Percentiles rank a stretch among this genome's conserved stretches.
phyloP scores from a whole-genome alignment of 495 filamentous ascomycete genomes.

The Neurospora tetrasperma region DNA sequence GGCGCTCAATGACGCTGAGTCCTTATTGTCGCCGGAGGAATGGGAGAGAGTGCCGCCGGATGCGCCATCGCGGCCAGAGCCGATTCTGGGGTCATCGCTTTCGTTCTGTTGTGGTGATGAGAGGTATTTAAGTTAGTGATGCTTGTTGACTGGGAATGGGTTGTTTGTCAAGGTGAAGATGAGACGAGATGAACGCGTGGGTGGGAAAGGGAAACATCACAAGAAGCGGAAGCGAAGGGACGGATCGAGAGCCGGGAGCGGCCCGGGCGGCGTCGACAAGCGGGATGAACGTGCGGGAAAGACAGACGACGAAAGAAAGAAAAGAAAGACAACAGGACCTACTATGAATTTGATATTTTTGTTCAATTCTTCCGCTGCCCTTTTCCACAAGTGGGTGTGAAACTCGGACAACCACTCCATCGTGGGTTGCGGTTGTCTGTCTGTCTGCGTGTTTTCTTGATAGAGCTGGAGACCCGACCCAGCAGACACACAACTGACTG shows the following conservation, averaged over 20 bases:
- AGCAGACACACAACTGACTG: neutral
- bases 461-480: neutral
- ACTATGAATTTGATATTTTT: neutral
- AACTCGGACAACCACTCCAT: neutral
- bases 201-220: neutral
- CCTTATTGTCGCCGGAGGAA: constrained; percentile 4
- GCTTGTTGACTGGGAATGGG: neutral
- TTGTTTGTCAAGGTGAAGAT: neutral
- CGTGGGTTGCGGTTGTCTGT: neutral
- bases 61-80: constrained; percentile 18
- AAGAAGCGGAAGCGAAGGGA: neutral
- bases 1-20: constrained; percentile 15
- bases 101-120: constrained; percentile 11
- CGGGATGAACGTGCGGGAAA: neutral
- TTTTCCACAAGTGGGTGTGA: neutral
- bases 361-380: neutral
- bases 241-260: neutral
- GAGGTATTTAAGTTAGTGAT: neutral
- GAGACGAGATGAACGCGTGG: neutral
- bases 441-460: neutral
- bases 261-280: neutral
- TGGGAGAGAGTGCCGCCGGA: constrained; percentile 18
- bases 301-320: neutral
- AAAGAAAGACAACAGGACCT: neutral
- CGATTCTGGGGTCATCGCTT: constrained; percentile 19